Evolutionary conservation across 2,329 filamentous ascomycete genomes (phyloP).

Genomic region (Penicillium sp.): DNA sequence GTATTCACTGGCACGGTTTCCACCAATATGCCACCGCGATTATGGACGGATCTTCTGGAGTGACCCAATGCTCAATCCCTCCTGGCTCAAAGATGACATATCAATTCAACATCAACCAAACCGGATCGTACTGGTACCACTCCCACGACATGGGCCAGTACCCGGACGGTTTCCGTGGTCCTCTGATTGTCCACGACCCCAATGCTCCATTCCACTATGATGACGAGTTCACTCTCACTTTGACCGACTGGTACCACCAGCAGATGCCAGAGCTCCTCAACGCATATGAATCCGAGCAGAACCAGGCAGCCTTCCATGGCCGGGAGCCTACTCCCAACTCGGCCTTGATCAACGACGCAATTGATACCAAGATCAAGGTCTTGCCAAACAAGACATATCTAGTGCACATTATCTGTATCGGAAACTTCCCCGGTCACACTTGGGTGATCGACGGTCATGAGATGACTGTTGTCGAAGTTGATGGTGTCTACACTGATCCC

Average conservation of each 20-base stretch:
- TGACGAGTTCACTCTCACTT: constrained; percentile 63
- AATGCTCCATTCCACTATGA: constrained; percentile 63
- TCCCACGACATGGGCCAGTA: constrained; percentile 69
- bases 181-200: constrained; percentile 66
- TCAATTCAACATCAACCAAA: constrained; percentile 64
- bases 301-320: constrained; percentile 51
- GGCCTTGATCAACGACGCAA: constrained; percentile 71
- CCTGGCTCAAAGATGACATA: constrained; percentile 69
- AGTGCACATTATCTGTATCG: constrained; percentile 71
- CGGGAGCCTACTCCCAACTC: constrained; percentile 67
- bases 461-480: constrained; percentile 41
- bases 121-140: constrained; percentile 80
- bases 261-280: constrained; percentile 53
- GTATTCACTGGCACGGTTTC: constrained; percentile 67
- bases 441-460: constrained; percentile 49
- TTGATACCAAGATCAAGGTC: constrained; percentile 60
- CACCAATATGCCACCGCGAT: constrained; percentile 66
- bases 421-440: constrained; percentile 62
- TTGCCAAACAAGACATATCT: constrained; percentile 71
- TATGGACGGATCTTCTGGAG: constrained; percentile 70
- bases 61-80: constrained; percentile 68
- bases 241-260: constrained; percentile 72
- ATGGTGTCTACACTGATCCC: constrained; percentile 37
- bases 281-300: constrained; percentile 46
- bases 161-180: constrained; percentile 67